Evolutionary conservation across 768 basidiomycete genomes (phyloP).

Genomic region (Phlebiopsis flavidoalba): DNA sequence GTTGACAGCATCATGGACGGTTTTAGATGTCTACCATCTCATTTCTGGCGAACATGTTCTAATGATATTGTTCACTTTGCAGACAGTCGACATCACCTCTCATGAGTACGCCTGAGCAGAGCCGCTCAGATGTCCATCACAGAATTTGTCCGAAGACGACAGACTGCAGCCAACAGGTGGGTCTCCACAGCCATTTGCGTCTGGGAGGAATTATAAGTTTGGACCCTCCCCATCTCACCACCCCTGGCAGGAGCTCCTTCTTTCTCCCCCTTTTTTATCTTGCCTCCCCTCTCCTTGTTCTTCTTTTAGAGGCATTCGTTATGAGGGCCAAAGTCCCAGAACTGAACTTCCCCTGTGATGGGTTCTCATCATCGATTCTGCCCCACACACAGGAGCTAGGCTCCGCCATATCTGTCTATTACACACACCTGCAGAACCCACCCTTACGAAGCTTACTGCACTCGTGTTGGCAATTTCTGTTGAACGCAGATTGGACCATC

Average conservation of each 20-base stretch:
- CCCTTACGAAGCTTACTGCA: background rate
- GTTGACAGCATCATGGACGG: slow-evolving; percentile 4
- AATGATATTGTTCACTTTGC: background rate
- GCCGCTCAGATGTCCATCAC: background rate
- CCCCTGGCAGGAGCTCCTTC: slow-evolving; percentile 17
- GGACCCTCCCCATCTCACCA: background rate
- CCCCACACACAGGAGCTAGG: slow-evolving; percentile 28
- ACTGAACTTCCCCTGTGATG: background rate
- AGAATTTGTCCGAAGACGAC: background rate
- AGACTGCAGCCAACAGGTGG: background rate
- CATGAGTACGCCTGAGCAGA: background rate
- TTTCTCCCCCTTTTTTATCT: too few species aligned
- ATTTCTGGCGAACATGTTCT: background rate
- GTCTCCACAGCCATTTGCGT: background rate
- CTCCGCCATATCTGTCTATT: slow-evolving; percentile 52
- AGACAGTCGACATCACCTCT: background rate
- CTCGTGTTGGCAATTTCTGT: background rate
- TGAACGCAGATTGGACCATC: background rate
- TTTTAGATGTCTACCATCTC: background rate
- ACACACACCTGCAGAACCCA: slow-evolving; percentile 39
- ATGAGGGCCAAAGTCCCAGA: slow-evolving; percentile 13
- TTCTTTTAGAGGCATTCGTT: too few species aligned
- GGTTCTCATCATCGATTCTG: slow-evolving; percentile 44
- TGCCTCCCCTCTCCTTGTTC: too few species aligned
- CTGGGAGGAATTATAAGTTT: background rate